phyloP scores from a whole-genome alignment of 129 eudicot species.

The Arctium minus region DNA sequence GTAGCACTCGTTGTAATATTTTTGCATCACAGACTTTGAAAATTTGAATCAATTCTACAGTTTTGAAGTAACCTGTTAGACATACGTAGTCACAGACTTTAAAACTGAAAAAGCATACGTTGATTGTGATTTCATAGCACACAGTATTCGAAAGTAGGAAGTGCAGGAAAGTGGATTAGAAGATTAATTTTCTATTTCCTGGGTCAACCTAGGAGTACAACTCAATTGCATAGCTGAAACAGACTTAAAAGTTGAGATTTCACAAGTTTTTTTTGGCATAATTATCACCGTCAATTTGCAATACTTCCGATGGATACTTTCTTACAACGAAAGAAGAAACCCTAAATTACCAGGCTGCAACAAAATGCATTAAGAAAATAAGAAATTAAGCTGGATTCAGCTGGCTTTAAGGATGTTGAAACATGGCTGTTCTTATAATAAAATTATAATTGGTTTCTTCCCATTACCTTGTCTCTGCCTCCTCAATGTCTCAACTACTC shows the following conservation, averaged over 20 bases:
- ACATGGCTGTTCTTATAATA: neutral
- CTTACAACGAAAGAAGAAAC: neutral
- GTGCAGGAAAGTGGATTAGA: neutral
- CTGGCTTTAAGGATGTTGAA: neutral
- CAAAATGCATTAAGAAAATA: slow-evolving; percentile 2
- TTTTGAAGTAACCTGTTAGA: neutral
- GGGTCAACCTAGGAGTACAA: neutral
- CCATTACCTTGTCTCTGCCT: neutral
- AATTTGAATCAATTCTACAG: neutral
- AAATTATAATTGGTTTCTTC: neutral
- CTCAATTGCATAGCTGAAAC: neutral
- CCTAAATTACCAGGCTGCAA: slow-evolving; percentile 6
- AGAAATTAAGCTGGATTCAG: neutral
- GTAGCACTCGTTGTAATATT: neutral
- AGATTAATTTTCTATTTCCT: neutral
- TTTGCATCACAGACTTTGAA: neutral
- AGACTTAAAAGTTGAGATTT: neutral
- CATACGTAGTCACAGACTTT: neutral
- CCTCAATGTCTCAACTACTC: neutral
- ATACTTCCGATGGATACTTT: neutral
- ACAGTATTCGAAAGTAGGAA: neutral
- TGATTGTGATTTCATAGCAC: neutral
- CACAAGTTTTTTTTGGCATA: neutral
- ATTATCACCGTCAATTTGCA: neutral
- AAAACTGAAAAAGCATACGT: neutral